These are phyloP conservation scores for Saccharomycopsis amapae DNA, from an alignment of 805 yeast genomes.

Conservation along the genomic window DNA sequence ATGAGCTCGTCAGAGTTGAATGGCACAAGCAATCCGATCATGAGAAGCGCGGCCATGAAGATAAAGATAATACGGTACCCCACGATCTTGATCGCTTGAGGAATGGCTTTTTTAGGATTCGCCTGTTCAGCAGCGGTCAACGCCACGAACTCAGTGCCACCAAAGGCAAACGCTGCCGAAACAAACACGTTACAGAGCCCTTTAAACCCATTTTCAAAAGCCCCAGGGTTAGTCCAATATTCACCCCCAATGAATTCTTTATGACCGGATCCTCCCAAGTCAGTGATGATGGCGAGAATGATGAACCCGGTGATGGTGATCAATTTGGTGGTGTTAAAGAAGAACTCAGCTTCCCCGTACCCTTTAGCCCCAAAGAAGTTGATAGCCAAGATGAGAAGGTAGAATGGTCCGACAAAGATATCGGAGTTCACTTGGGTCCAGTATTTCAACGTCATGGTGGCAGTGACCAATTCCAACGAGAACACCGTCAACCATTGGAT, in stretches of 20 bases:
- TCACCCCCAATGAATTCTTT: slow-evolving; percentile 35
- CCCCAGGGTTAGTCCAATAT: slow-evolving; percentile 56
- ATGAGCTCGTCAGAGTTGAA: slow-evolving; percentile 40
- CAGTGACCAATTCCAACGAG: slow-evolving; percentile 51
- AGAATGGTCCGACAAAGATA: slow-evolving; percentile 46
- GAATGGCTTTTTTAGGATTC: slow-evolving; percentile 39
- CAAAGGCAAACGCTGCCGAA: slow-evolving; percentile 56
- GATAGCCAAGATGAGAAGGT: slow-evolving; percentile 38
- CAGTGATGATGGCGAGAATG: slow-evolving; percentile 43
- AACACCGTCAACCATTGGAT: slow-evolving; percentile 48
- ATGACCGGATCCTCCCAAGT: slow-evolving; percentile 45
- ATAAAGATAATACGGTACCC: slow-evolving; percentile 57
- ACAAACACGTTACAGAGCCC: slow-evolving; percentile 50
- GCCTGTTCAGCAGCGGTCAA: slow-evolving; percentile 61
- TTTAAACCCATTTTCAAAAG: slow-evolving; percentile 52
- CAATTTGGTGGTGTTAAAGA: slow-evolving; percentile 42
- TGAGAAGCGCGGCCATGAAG: slow-evolving; percentile 45
- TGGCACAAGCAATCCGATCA: slow-evolving; percentile 58
- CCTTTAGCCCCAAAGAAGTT: slow-evolving; percentile 46
- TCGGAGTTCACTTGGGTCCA: slow-evolving; percentile 44
- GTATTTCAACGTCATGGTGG: slow-evolving; percentile 44
- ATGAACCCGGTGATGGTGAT: slow-evolving; percentile 45
- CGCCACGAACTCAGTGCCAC: slow-evolving; percentile 61
- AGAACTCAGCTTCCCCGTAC: slow-evolving; percentile 31
- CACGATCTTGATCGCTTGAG: slow-evolving; percentile 58